Conservation (phyloP, 257 asterid species). For the Solanum neorickii region DNA sequence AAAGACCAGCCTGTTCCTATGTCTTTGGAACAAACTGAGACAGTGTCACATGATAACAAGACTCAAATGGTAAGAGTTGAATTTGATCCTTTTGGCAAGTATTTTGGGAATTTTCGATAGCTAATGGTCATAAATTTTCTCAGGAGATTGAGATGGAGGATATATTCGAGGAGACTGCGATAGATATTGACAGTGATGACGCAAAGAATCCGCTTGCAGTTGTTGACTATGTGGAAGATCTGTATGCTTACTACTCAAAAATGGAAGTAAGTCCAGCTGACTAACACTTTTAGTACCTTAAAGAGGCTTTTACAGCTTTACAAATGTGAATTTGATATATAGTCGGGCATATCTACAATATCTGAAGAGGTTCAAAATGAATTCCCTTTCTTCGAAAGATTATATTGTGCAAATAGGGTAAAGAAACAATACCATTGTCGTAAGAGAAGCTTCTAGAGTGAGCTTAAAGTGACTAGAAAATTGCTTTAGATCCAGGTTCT, state of each 20-base stretch:
- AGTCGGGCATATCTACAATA: neutral
- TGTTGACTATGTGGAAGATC: constrained; percentile 64
- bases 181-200: constrained; percentile 63
- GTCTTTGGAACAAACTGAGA: constrained; percentile 54
- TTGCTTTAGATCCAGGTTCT: neutral
- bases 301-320: neutral
- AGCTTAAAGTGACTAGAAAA: neutral
- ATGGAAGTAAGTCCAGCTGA: constrained; percentile 44
- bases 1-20: constrained; percentile 63
- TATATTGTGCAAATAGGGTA: neutral
- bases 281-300: neutral
- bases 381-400: neutral
- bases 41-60: constrained; percentile 22
- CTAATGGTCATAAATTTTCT: neutral
- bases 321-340: neutral
- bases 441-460: neutral
- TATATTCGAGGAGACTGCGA: constrained; percentile 50
- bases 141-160: constrained; percentile 91
- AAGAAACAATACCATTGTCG: neutral
- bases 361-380: neutral
- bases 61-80: constrained; percentile 29
- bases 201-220: constrained; percentile 60
- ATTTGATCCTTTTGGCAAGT: neutral
- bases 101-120: neutral
- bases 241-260: constrained; percentile 56